A percentile compares a stretch with the other conserved stretches of the same genome.
Conservation (phyloP, 2,329 filamentous ascomycete species). For the Pseudogymnoascus sp. region DNA sequence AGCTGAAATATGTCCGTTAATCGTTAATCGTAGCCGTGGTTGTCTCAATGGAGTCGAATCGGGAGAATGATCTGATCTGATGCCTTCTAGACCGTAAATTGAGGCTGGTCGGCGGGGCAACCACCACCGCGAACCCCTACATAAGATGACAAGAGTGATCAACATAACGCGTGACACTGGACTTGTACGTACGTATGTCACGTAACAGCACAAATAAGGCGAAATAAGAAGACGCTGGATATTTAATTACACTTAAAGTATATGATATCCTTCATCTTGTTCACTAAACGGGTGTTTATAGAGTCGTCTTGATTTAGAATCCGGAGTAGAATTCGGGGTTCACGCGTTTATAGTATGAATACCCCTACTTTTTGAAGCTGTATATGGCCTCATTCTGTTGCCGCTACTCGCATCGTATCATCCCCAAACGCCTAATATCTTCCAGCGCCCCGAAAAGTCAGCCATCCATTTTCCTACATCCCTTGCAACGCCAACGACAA, state of each 20-base stretch:
- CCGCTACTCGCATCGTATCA: not conserved
- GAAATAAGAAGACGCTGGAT: not conserved
- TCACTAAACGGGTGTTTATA: not conserved
- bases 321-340: not conserved
- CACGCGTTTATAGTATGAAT: slow-evolving; percentile 1
- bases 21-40: slow-evolving; percentile 6
- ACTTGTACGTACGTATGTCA: not conserved
- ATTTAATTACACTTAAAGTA: not conserved
- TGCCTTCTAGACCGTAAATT: slow-evolving; percentile 5
- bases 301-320: not conserved
- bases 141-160: not conserved
- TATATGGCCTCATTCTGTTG: not conserved
- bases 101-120: slow-evolving; percentile 2
- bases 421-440: not conserved
- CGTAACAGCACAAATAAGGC: not conserved
- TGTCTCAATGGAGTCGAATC: not conserved
- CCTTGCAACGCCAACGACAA: not conserved
- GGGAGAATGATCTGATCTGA: not conserved
- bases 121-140: not conserved
- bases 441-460: not conserved
- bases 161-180: not conserved
- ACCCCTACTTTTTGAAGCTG: slow-evolving; percentile 1
- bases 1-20: not conserved
- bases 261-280: not conserved
- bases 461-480: not conserved